A percentile compares a stretch with the other conserved stretches of the same genome.
Conservation (phyloP, 1,284 basidiomycete genomes). For the Boletus hoseneyae region DNA sequence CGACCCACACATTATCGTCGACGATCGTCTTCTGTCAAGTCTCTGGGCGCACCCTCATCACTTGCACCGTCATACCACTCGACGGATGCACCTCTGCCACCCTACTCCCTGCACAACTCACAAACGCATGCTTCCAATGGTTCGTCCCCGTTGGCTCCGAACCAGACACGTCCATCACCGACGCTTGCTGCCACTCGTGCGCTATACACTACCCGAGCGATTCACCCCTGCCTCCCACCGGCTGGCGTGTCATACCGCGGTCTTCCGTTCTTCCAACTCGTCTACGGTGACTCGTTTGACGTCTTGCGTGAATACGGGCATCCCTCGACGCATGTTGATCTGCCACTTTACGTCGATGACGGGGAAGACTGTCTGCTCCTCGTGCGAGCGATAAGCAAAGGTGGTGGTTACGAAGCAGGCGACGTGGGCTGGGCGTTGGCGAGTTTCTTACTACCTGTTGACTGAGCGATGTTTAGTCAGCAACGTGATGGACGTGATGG, state of each 20-base stretch:
- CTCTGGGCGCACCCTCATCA: constrained; percentile 33
- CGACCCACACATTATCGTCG: constrained; percentile 32
- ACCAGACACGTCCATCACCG: constrained; percentile 32
- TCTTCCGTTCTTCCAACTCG: constrained; percentile 69
- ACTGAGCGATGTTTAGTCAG: constrained; percentile 19
- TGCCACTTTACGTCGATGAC: constrained; percentile 74
- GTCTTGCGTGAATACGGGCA: constrained; percentile 74
- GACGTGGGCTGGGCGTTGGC: constrained; percentile 76
- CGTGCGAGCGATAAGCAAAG: constrained; percentile 41
- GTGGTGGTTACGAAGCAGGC: constrained; percentile 32
- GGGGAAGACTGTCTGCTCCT: constrained; percentile 77
- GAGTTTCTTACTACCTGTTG: constrained; percentile 68
- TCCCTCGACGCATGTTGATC: constrained; percentile 61
- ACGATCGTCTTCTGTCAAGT: constrained; percentile 37
- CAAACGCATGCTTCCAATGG: constrained; percentile 16
- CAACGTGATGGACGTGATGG: constrained; percentile 3
- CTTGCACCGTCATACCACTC: constrained; percentile 28
- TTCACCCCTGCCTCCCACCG: constrained; percentile 65
- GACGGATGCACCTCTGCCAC: constrained; percentile 28
- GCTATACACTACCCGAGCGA: constrained; percentile 61
- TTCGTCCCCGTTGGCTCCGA: constrained; percentile 7
- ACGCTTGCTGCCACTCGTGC: constrained; percentile 44
- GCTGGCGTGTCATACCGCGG: constrained; percentile 61
- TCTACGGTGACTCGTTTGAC: constrained; percentile 56
- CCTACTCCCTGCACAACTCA: constrained; percentile 22